phyloP scores from a whole-genome alignment of 2,329 filamentous ascomycete genomes.

The Davidsoniella virescens region DNA sequence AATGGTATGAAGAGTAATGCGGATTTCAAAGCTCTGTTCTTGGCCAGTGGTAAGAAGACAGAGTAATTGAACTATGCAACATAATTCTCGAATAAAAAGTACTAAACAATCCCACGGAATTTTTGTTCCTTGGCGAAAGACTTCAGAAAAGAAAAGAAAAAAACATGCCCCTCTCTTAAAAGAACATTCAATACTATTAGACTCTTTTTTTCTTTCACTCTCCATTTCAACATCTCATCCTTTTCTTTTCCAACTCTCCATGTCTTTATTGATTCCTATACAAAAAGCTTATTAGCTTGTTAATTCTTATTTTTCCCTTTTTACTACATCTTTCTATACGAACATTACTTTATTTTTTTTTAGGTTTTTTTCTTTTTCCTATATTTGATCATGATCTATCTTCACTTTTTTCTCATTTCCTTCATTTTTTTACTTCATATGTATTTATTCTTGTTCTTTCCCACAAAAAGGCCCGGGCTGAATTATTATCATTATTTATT shows the following conservation, averaged over 20 bases:
- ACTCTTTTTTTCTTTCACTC: too few relatives aligned
- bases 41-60: conserved; percentile 12
- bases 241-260: too few relatives aligned
- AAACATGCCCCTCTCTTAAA: neutral
- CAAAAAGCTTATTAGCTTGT: neutral
- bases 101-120: neutral
- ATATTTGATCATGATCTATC: too few relatives aligned
- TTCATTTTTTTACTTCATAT: too few relatives aligned
- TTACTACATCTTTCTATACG: neutral
- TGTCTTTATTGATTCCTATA: neutral
- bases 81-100: neutral
- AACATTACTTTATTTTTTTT: too few relatives aligned
- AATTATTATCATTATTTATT: too few relatives aligned
- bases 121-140: neutral
- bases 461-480: too few relatives aligned
- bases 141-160: neutral
- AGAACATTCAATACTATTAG: neutral
- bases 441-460: too few relatives aligned
- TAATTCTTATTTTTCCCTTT: neutral
- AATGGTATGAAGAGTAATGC: conserved; percentile 35
- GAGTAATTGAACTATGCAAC: neutral
- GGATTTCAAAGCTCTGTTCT: conserved; percentile 39
- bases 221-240: too few relatives aligned
- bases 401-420: too few relatives aligned
- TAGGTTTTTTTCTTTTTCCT: too few relatives aligned